These are phyloP conservation scores for Hypoxylon sp. DNA, from an alignment of 2,329 filamentous ascomycete species.

Conservation along the genomic window DNA sequence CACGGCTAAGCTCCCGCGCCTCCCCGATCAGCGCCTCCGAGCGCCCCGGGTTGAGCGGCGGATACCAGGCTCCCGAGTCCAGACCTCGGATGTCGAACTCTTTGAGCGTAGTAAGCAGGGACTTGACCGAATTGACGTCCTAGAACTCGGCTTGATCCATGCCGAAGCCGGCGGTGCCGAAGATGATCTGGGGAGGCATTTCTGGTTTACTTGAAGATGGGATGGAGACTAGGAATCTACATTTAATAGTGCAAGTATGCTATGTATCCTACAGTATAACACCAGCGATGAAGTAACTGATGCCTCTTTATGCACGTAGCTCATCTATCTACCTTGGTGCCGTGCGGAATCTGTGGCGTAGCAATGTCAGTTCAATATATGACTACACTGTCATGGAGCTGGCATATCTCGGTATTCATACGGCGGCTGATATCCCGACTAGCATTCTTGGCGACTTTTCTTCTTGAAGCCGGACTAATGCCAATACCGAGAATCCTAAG, in stretches of 20 bases:
- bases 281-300: too few relatives aligned
- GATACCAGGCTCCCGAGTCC: slow-evolving; percentile 53
- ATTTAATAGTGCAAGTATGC: too few relatives aligned
- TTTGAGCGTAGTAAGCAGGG: slow-evolving; percentile 40
- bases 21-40: slow-evolving; percentile 54
- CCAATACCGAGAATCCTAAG: not conserved
- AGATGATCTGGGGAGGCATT: slow-evolving; percentile 50
- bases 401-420: slow-evolving; percentile 1
- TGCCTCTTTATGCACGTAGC: too few relatives aligned
- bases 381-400: not conserved
- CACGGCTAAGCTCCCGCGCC: slow-evolving; percentile 38
- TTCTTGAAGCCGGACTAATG: not conserved
- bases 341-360: not conserved
- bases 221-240: too few relatives aligned
- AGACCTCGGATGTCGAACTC: slow-evolving; percentile 40
- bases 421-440: not conserved
- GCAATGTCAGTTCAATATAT: not conserved
- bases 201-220: not conserved
- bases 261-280: too few relatives aligned
- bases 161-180: slow-evolving; percentile 49
- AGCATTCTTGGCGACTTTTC: not conserved
- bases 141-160: slow-evolving; percentile 50
- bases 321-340: too few relatives aligned
- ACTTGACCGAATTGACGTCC: slow-evolving; percentile 37
- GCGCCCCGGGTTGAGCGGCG: slow-evolving; percentile 50